These are phyloP conservation scores for Vigna radiata DNA, from an alignment of 306 rosid genomes.

Conservation along the genomic window DNA sequence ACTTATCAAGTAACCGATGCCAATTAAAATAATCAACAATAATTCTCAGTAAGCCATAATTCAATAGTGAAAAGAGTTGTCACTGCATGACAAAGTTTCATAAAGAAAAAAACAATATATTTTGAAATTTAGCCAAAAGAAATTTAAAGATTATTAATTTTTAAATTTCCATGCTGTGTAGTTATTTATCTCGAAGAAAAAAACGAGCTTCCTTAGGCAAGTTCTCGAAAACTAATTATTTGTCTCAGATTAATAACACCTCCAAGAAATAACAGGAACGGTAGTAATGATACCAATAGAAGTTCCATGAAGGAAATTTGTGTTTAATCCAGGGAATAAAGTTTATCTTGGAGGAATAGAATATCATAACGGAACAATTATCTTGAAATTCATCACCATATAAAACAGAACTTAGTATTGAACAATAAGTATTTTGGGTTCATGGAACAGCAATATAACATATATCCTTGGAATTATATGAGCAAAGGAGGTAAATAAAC, in stretches of 20 bases:
- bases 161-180: conserved; percentile 20
- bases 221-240: too few species aligned
- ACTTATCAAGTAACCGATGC: conserved; percentile 1
- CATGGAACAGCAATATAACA: conserved; percentile 7
- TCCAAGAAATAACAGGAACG: too few species aligned
- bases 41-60: not conserved
- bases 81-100: conserved; percentile 22
- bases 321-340: too few species aligned
- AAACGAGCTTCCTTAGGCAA: too few species aligned
- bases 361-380: not conserved
- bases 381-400: not conserved
- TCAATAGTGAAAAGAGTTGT: not conserved
- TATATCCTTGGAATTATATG: conserved; percentile 3
- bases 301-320: too few species aligned
- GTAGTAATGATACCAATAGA: too few species aligned
- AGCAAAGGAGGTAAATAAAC: conserved; percentile 24
- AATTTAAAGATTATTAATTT: conserved; percentile 1
- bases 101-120: not conserved
- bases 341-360: too few species aligned
- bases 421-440: conserved; percentile 23
- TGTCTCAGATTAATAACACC: too few species aligned
- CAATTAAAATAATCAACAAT: conserved; percentile 27
- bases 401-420: not conserved
- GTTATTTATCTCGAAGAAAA: not conserved
- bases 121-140: not conserved